These are phyloP conservation scores for Leishmania aethiopica DNA, from an alignment of 208 protist genomes.

Conservation along the genomic window DNA sequence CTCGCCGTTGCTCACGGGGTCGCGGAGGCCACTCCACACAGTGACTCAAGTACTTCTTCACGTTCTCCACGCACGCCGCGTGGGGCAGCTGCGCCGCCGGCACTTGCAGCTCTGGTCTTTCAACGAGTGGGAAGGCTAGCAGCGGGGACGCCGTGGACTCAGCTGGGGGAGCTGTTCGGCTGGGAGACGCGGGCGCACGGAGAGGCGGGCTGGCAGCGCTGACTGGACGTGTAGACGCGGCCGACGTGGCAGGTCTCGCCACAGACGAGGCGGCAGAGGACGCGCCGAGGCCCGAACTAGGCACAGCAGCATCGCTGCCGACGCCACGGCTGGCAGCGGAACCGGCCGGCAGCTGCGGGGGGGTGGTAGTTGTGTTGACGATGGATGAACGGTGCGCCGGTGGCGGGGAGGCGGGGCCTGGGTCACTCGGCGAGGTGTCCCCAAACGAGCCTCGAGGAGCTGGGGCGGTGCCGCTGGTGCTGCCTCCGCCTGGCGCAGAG, in stretches of 20 bases:
- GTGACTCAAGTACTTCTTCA: slow-evolving; percentile 43
- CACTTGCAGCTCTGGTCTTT: slow-evolving; percentile 1
- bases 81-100: slow-evolving; percentile 13
- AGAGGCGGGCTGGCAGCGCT: slow-evolving; percentile 2
- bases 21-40: slow-evolving; percentile 46
- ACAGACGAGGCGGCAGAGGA: not conserved
- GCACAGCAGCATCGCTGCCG: slow-evolving; percentile 8
- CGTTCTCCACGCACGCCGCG: slow-evolving; percentile 36
- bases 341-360: not conserved
- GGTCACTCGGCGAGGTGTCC: not conserved
- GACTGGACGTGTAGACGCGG: not conserved
- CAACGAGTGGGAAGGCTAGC: slow-evolving; percentile 3
- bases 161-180: not conserved
- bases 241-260: not conserved
- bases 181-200: not conserved
- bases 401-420: not conserved
- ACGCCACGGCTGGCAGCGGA: not conserved
- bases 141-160: slow-evolving; percentile 7
- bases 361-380: not conserved
- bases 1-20: slow-evolving; percentile 9
- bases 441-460: not conserved
- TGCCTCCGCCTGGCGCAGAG: not conserved
- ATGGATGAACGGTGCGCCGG: not conserved
- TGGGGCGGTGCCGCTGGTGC: not conserved
- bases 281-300: slow-evolving; percentile 1